These are phyloP conservation scores for Pyrenochaeta sp. DNA, from an alignment of 2,329 filamentous ascomycete genomes.

Conservation along the genomic window DNA sequence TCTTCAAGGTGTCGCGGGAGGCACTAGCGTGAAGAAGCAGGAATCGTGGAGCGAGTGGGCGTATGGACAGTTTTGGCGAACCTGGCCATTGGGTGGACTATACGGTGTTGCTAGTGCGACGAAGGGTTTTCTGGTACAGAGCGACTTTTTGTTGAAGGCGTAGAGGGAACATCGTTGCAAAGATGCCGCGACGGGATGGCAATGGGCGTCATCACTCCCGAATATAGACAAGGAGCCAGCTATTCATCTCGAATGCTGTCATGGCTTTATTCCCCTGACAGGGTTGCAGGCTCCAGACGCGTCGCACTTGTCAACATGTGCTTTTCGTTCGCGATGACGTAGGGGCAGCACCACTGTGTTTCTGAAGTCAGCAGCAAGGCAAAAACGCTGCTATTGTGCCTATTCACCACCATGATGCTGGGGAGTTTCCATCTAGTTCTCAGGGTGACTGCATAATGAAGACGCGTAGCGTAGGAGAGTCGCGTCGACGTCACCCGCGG, in stretches of 20 bases:
- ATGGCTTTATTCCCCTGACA: background rate
- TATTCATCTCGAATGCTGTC: too few species aligned
- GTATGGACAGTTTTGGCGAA: conserved; percentile 37
- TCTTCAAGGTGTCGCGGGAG: conserved; percentile 45
- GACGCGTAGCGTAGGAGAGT: conserved; percentile 27
- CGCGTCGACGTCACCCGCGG: conserved; percentile 40
- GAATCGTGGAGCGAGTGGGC: conserved; percentile 42
- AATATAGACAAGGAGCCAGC: too few species aligned
- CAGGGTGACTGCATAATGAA: conserved; percentile 2
- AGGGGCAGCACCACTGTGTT: background rate
- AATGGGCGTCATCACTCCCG: too few species aligned
- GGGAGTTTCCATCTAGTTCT: too few species aligned
- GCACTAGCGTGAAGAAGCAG: conserved; percentile 4
- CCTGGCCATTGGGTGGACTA: conserved; percentile 50
- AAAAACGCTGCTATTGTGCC: background rate
- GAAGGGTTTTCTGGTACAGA: conserved; percentile 41
- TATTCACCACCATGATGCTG: background rate
- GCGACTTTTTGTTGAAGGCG: conserved; percentile 46
- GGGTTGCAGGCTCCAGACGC: conserved; percentile 3
- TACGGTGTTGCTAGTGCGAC: conserved; percentile 51
- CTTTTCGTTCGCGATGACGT: conserved; percentile 9
- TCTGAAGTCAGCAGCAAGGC: too few species aligned
- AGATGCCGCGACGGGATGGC: background rate
- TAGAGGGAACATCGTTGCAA: too few species aligned
- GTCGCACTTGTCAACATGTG: background rate